These are phyloP conservation scores for Fraxinus xanthoxyloides DNA, from an alignment of 305 asterid species.

Conservation along the genomic window DNA sequence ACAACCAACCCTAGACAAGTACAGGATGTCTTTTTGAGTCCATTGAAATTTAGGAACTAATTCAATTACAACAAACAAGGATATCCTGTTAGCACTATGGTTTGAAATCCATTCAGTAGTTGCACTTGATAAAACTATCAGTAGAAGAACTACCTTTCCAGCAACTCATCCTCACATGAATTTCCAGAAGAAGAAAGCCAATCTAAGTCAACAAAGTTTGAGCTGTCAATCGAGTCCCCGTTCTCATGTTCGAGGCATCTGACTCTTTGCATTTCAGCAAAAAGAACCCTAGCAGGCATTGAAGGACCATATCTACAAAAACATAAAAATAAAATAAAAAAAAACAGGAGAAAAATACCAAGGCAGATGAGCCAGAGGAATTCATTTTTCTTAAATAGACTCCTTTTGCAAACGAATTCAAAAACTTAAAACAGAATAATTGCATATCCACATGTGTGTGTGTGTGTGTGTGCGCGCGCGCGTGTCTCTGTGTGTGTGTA, in stretches of 20 bases:
- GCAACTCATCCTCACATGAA: constrained; percentile 84
- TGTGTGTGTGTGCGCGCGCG: neutral
- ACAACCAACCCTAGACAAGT: neutral
- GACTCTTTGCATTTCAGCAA: constrained; percentile 55
- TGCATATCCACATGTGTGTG: neutral
- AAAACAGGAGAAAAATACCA: neutral
- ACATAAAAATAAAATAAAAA: too few relatives aligned
- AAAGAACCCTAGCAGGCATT: constrained; percentile 64
- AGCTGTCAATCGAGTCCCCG: constrained; percentile 69
- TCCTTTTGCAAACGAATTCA: neutral
- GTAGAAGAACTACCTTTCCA: constrained; percentile 65
- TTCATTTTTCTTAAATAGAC: neutral
- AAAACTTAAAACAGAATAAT: neutral
- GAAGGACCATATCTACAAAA: constrained; percentile 54
- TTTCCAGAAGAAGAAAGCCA: constrained; percentile 95
- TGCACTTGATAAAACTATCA: neutral
- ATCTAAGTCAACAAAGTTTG: constrained; percentile 91
- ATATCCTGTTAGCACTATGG: neutral
- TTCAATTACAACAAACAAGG: neutral
- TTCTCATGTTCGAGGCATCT: constrained; percentile 52
- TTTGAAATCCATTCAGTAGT: neutral
- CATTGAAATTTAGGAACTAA: neutral
- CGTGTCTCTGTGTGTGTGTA: neutral
- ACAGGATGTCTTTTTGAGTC: neutral
- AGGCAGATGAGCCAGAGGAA: constrained; percentile 12